These are phyloP conservation scores for Starmera pachycereana DNA, from an alignment of 805 yeast species.

Conservation along the genomic window DNA sequence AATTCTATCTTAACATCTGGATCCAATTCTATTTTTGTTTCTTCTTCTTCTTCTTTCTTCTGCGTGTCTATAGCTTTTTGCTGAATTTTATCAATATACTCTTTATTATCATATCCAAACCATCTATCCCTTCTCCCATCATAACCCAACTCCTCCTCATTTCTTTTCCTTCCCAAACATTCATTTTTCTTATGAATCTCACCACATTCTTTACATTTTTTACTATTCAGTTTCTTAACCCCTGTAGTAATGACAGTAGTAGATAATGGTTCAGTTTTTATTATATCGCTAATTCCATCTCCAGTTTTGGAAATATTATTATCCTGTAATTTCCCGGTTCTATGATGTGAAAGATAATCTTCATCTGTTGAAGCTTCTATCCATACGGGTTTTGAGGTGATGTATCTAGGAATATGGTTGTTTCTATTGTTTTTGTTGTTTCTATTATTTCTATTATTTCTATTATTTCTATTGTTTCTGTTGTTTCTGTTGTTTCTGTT, in stretches of 20 bases:
- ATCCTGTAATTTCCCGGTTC: slow-evolving; percentile 19
- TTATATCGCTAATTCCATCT: slow-evolving; percentile 41
- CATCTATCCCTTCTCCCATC: slow-evolving; percentile 72
- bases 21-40: slow-evolving; percentile 18
- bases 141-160: slow-evolving; percentile 31
- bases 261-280: slow-evolving; percentile 1
- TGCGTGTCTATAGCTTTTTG: slow-evolving; percentile 35
- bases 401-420: slow-evolving; percentile 30
- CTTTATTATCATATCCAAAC: slow-evolving; percentile 65
- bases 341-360: slow-evolving; percentile 51
- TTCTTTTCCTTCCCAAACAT: slow-evolving; percentile 42
- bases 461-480: no score
- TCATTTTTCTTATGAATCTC: slow-evolving; percentile 39
- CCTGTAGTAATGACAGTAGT: no score
- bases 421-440: slow-evolving; percentile 7
- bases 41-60: slow-evolving; percentile 14
- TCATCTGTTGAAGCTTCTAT: slow-evolving; percentile 2
- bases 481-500: no score
- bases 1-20: slow-evolving; percentile 35
- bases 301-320: slow-evolving; percentile 43
- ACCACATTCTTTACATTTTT: slow-evolving; percentile 48
- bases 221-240: no score
- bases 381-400: slow-evolving; percentile 24
- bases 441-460: no score
- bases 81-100: slow-evolving; percentile 25